Conservation (phyloP, 1,284 basidiomycete species). For the Afroboletus lepidellus region DNA sequence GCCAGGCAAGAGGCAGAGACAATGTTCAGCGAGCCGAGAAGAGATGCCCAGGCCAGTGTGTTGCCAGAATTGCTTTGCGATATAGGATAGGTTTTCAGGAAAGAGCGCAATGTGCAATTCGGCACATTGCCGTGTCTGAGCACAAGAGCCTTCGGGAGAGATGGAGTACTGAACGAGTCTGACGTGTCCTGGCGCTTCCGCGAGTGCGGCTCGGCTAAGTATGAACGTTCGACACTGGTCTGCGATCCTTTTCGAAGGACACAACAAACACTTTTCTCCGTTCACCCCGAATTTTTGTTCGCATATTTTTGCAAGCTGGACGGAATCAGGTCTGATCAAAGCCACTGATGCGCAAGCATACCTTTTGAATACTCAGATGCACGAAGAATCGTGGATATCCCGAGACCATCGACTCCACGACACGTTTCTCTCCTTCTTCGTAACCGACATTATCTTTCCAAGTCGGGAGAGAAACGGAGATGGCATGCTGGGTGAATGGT, state of each 20-base stretch:
- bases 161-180: conserved; percentile 77
- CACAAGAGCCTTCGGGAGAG: conserved; percentile 51
- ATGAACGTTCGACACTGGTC: conserved; percentile 78
- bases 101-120: conserved; percentile 85
- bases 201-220: conserved; percentile 45
- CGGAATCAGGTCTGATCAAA: conserved; percentile 3
- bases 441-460: conserved; percentile 95
- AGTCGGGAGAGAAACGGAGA: conserved; percentile 94
- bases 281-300: conserved; percentile 72
- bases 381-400: conserved; percentile 99
- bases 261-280: conserved; percentile 76
- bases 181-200: conserved; percentile 46
- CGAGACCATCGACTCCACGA: conserved; percentile 80
- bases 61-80: conserved; percentile 95
- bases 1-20: conserved; percentile 61
- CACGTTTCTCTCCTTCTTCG: conserved; percentile 87
- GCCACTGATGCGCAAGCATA: conserved; percentile 37
- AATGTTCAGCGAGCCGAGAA: conserved; percentile 83
- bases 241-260: conserved; percentile 72
- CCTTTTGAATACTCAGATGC: conserved; percentile 85
- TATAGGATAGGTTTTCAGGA: conserved; percentile 56
- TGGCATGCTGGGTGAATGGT: conserved; percentile 81
- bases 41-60: conserved; percentile 91
- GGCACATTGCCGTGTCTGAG: conserved; percentile 33
- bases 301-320: conserved; percentile 75